Base-by-base conservation (phyloP, 441 rosid species). In the Breynia disticha region DNA sequence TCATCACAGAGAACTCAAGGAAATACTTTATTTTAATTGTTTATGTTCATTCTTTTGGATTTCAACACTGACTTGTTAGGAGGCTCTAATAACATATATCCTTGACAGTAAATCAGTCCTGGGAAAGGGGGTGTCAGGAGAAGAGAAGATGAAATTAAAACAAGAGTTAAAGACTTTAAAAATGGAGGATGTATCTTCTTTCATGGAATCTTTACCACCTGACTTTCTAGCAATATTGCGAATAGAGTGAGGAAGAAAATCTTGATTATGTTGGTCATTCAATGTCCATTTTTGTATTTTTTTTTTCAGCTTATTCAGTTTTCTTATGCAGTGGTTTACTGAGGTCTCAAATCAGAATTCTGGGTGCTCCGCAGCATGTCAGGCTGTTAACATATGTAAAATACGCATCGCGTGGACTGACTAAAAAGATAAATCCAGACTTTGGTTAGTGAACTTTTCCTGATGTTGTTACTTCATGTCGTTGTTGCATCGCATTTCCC, bases 171-270 rank as follows among this genome's bases (percentile, higher is more conserved):
- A 79, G 70, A 71, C 79, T 57, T 65, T 87, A 64, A 75, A 48
- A 63, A 73, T 85, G 74, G 97, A 80, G 66, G 97, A 90, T 54
- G 52, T 87, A 64, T 87, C 95, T 44, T 78, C 85, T 10, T 90
- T 90, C 67, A 75, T 85, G 90, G 97, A 83, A 66, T 87, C 96
- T 53, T 80, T 87, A 49, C 89, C 95, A 16, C 73, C 90, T 21
- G 84, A 87, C 64, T 81, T 90, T 55, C 76, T 87, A 52, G 69
- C 79, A 45, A 73, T 84, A 39, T 60, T 84, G 52, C 86, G 90
- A 16, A 71, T 79, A 56, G 97, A 90, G 97, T 89, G 76, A 50
- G 86, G 41, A 52, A 20, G 13, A 21, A 53, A 48, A 24, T 28
- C 54, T 49, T 11, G 53, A 16, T 13, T 17, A 16, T 46, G 37